Percentiles rank a stretch among this genome's conserved stretches.
phyloP scores from a whole-genome alignment of 1,284 basidiomycete species.

The Leccinum huronense region DNA sequence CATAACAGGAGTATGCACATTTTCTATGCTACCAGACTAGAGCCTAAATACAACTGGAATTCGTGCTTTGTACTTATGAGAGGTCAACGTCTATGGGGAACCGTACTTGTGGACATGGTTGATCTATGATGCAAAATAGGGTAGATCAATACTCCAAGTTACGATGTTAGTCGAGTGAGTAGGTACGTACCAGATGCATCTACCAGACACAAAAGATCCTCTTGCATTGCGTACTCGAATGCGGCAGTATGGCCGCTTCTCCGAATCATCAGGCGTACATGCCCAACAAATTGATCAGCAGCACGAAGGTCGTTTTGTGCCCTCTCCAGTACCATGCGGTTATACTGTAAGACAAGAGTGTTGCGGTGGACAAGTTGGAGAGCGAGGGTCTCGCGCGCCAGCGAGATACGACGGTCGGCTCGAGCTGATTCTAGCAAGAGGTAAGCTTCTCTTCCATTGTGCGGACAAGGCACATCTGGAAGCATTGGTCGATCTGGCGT shows the following conservation, averaged over 20 bases:
- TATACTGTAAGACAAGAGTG: conserved; percentile 1
- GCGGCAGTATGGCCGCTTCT: not conserved
- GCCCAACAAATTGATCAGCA: not conserved
- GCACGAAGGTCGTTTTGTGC: not conserved
- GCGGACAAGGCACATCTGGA: not conserved
- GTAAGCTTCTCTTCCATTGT: conserved; percentile 1
- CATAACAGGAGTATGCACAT: too few species aligned
- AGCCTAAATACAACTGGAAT: too few species aligned
- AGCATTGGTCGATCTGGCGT: not conserved
- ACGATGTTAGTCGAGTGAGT: too few species aligned
- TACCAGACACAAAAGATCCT: too few species aligned
- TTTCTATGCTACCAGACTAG: too few species aligned
- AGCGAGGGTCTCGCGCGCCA: not conserved
- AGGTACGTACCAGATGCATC: too few species aligned
- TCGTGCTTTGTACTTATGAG: too few species aligned
- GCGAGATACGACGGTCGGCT: not conserved
- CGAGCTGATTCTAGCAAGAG: not conserved
- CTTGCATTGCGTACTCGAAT: not conserved
- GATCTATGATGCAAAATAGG: too few species aligned
- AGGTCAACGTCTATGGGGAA: too few species aligned
- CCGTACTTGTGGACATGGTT: too few species aligned
- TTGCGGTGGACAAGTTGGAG: conserved; percentile 4
- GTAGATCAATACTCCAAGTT: too few species aligned
- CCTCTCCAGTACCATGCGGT: not conserved
- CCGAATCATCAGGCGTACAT: not conserved